Evolutionary conservation across 75 land plant genomes (phyloP), one percentile per base, ranked within the genome.

Genomic region (Larix kaempferi): DNA sequence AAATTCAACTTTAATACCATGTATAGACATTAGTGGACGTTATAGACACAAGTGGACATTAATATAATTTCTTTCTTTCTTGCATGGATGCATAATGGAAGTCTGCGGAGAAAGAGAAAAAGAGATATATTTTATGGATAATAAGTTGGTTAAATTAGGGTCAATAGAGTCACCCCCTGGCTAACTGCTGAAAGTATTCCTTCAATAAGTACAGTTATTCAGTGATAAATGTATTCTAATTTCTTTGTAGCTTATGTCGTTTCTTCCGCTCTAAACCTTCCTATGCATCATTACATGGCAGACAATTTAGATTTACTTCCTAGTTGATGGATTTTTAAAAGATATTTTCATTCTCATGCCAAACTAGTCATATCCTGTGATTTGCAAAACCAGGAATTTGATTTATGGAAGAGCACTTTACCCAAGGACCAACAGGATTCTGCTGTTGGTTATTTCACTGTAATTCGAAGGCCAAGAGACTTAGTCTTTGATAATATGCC

Each of bases 381-480:
- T 81, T 49, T 80, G 39, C 10, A 23, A 74, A 52, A 52, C 22
- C 66, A 95, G 98, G 98, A 95, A 83, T 95, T 95, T 81, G 81
- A 88, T 29, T 52, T 89, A 56, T 95, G 98, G 98, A 93, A 82
- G 73, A 33, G 56, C 57, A 88, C 65, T 63, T 78, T 94, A 73
- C 71, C 62, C 39, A 84, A 86, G 29, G 83, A 88, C 57, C 75
- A 97, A 76, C 86, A 83, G 73, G 80, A 89, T 16, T 83, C 84
- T 58, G 95, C 89, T 37, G 85, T 77, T 8, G 90, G 87, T 17
- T 97, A 86, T 82, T 95, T 95, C 77, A 92, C 78, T 64, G 95
- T 92, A 29, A 92, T 97, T 61, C 89, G 87, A 69, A 88, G 99
- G 73, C 60, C 55, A 33, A 83, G 78, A 74, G 86, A 87, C 77